phyloP scores from a whole-genome alignment of 306 rosid species.

The Cucumis sativus region DNA sequence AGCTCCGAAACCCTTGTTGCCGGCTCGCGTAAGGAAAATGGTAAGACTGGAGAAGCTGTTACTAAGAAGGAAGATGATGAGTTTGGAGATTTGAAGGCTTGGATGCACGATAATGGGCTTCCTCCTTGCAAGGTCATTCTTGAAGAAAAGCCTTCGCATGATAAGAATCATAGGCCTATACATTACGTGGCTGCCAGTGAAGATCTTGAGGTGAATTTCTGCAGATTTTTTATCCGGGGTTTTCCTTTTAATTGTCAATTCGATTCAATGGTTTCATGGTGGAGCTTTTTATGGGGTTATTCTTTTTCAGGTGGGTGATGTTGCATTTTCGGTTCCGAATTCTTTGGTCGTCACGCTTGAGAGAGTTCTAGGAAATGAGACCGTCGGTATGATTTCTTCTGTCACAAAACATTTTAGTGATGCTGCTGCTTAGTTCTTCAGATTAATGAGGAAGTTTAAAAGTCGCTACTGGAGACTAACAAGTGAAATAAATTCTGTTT shows the following conservation, averaged over 20 bases:
- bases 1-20: constrained; percentile 60
- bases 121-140: constrained; percentile 81
- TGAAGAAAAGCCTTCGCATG: constrained; percentile 46
- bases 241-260: background rate
- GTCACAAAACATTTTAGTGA: background rate
- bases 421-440: background rate
- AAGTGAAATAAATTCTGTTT: background rate
- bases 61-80: constrained; percentile 33
- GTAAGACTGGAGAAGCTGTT: constrained; percentile 19
- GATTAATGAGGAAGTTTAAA: background rate
- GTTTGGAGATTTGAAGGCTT: constrained; percentile 52
- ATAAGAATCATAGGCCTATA: constrained; percentile 45
- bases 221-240: background rate
- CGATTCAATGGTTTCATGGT: constrained; percentile 32
- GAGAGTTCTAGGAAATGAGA: constrained; percentile 89
- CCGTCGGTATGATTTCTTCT: constrained; percentile 46
- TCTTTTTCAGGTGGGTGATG: constrained; percentile 66
- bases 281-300: constrained; percentile 10
- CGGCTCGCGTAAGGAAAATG: constrained; percentile 29
- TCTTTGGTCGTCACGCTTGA: constrained; percentile 84
- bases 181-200: constrained; percentile 86
- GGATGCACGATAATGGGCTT: constrained; percentile 87
- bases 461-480: background rate
- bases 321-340: constrained; percentile 77
- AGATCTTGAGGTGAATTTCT: constrained; percentile 58